Percentiles rank a stretch among this genome's conserved stretches.
These are phyloP conservation scores for Leishmania lainsoni DNA, from an alignment of 208 protist genomes.

Conservation along the genomic window DNA sequence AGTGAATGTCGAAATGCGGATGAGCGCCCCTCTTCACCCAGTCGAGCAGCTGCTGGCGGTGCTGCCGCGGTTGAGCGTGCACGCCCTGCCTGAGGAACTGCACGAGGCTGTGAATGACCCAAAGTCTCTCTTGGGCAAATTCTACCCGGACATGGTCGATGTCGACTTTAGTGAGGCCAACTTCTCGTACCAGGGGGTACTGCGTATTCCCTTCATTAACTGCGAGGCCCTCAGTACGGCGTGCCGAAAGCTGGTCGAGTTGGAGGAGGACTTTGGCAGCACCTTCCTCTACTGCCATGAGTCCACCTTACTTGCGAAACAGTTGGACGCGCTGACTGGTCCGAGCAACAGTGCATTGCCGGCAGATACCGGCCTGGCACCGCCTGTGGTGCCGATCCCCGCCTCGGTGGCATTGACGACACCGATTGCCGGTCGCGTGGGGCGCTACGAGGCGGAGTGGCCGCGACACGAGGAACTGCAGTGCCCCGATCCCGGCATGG, in stretches of 20 bases:
- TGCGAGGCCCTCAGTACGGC: constrained; percentile 54
- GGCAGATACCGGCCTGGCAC: constrained; percentile 15
- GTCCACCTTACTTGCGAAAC: constrained; percentile 35
- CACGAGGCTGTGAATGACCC: constrained; percentile 91
- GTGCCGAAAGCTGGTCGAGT: constrained; percentile 61
- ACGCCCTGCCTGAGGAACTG: constrained; percentile 91
- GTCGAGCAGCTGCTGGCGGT: constrained; percentile 99
- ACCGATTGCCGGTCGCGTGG: constrained; percentile 74
- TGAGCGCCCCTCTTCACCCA: constrained; percentile 92
- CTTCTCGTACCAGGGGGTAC: constrained; percentile 93
- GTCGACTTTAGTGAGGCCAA: constrained; percentile 97
- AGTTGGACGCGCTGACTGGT: constrained; percentile 39
- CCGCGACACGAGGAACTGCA: constrained; percentile 57
- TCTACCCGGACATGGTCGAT: constrained; percentile 97
- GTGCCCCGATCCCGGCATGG: constrained; percentile 74
- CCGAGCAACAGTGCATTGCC: constrained; percentile 27
- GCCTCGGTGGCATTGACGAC: constrained; percentile 35
- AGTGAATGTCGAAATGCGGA: constrained; percentile 74
- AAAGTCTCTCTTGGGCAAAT: constrained; percentile 94
- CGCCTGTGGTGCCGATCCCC: constrained; percentile 41
- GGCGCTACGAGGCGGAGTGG: constrained; percentile 59
- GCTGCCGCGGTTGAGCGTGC: constrained; percentile 88
- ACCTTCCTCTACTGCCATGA: constrained; percentile 84
- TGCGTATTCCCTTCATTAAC: constrained; percentile 90
- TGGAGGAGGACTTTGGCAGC: constrained; percentile 74